Conservation (phyloP, 768 basidiomycete genomes). For the Tremella fuciformis region DNA sequence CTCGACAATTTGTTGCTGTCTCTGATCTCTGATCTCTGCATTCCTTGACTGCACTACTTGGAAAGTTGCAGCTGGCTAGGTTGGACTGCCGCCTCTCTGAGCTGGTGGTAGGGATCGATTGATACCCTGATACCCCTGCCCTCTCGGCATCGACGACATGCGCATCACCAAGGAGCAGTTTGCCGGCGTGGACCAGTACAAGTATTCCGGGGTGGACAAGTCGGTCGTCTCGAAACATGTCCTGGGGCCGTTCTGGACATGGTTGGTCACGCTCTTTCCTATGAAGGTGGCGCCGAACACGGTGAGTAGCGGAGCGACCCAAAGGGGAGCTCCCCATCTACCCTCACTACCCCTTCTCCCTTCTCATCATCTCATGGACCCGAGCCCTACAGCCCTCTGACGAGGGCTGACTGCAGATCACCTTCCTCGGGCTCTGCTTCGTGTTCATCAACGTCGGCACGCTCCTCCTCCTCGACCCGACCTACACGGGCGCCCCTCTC, state of each 20-base stretch:
- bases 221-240: slow-evolving; percentile 54
- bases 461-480: slow-evolving; percentile 76
- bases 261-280: slow-evolving; percentile 87
- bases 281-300: slow-evolving; percentile 81
- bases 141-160: no score
- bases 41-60: no score
- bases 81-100: no score
- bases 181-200: slow-evolving; percentile 70
- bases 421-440: slow-evolving; percentile 74
- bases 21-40: no score
- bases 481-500: slow-evolving; percentile 44
- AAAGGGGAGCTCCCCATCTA: no score
- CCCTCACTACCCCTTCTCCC: not conserved
- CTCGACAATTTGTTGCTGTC: no score
- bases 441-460: slow-evolving; percentile 81
- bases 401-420: slow-evolving; percentile 72
- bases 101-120: no score
- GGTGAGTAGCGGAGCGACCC: slow-evolving; percentile 55
- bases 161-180: slow-evolving; percentile 63
- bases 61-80: no score
- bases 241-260: slow-evolving; percentile 82
- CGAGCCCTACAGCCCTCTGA: no score
- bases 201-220: slow-evolving; percentile 81
- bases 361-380: not conserved
- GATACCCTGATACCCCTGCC: no score